Evolutionary conservation across 1,139 yeast species (phyloP), one percentile per base, ranked within the genome.

Genomic region (Yamadazyma sp.): DNA sequence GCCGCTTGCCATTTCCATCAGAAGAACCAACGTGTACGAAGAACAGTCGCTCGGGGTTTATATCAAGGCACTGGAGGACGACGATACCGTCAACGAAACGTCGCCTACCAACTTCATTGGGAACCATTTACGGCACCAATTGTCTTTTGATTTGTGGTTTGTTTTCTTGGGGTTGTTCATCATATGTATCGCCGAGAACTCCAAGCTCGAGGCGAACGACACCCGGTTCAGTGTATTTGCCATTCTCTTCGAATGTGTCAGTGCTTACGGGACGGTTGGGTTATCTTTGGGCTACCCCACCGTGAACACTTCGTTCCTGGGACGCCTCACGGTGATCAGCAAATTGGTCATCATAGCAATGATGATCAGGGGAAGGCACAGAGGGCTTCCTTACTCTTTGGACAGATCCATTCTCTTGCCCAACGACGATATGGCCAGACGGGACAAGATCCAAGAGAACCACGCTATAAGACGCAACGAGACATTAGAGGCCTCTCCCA

Each of bases 211-310:
- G 38, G 53, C 65, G 2, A 60, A 64, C 25, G 65, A 69, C 36
- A 61, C 70, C 11, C 64, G 76, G 4, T 88, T 91, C 55, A 70
- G 79, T 8, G 77, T 87, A 14, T 92, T 91, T 61, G 69, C 79
- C 8, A 69, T 87, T 3, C 63, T 92, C 54, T 92, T 92, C 62
- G 99, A 92, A 58, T 81, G 89, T 44, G 86, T 88, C 4, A 85
- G 95, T 53, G 98, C 98, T 0, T 94, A 92, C 61, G 97, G 97
- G 59, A 91, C 96, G 0, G 98, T 91, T 34, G 98, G 98, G 0
- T 63, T 91, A 47, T 85, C 95, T 3, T 64, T 89, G 43, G 98
- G 98, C 0, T 89, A 80, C 50, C 86, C 95, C 0, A 68, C 66
- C 34, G 67, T 77, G 6, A 67, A 77, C 47, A 72, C 88, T 4